Evolutionary conservation across 1,139 yeast genomes (phyloP).

Genomic region (Scheffersomyces parashehatae): DNA sequence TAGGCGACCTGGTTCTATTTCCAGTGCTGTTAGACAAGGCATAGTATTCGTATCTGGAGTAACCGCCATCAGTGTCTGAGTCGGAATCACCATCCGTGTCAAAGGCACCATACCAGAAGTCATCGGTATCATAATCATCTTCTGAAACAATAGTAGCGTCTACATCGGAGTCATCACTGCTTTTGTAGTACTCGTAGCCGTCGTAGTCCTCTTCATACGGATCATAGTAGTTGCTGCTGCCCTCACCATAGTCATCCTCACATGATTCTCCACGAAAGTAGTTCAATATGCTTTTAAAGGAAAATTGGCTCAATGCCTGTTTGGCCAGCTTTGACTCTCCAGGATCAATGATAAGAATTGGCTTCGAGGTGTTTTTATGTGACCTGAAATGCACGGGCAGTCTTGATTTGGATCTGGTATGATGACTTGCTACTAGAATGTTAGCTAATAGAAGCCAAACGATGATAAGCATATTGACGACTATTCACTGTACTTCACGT

Average conservation of each 20-base stretch:
- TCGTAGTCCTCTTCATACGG: neutral
- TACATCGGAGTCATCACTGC: neutral
- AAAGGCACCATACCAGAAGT: neutral
- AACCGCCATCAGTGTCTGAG: neutral
- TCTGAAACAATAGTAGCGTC: neutral
- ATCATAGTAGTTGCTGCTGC: neutral
- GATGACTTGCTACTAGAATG: neutral
- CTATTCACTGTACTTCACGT: too few species aligned
- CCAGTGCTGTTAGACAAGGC: neutral
- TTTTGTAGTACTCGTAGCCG: neutral
- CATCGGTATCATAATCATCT: neutral
- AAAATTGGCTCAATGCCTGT: neutral
- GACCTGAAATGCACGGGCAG: too few species aligned
- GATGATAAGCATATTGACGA: neutral
- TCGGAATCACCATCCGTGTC: neutral
- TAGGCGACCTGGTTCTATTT: neutral
- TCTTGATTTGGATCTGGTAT: too few species aligned
- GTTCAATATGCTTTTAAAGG: neutral
- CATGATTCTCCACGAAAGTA: neutral
- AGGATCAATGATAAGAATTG: too few species aligned
- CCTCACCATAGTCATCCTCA: neutral
- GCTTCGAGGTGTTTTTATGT: too few species aligned
- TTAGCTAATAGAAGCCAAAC: neutral
- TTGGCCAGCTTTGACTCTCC: neutral
- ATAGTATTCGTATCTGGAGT: neutral